Base-by-base conservation (phyloP, 805 yeast genomes). In the Nakazawaea ambrosiae region DNA sequence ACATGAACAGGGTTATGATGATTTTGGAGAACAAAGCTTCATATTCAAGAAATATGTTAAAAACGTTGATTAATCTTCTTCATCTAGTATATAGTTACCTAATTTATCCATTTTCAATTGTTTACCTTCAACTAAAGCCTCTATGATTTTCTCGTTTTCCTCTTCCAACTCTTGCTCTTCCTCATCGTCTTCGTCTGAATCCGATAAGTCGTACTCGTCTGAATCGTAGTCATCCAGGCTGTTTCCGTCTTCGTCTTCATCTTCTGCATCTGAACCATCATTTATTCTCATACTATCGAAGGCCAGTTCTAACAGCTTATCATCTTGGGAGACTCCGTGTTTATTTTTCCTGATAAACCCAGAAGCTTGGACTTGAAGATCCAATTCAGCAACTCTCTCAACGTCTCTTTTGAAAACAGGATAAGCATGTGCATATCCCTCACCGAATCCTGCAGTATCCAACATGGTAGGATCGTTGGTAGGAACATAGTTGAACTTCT, bases 351-450 rank as follows among this genome's bases (percentile, higher is more conserved):
- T 72, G 16, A 64, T 61, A 51, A 71, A 87, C 1, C 99, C 99
- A 1, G 96, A 86, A 1, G 98, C 98, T 50, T 82, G 81, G 2
- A 92, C 94, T 45, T 80, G 76, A n/a, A 77, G 70, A 61, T 92
- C 99, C 47, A 92, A 68, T 42, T 73, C 73, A 30, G 73, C 81
- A 5, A 58, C 61, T 54, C 97, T 72, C 43, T 65, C 43, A 4
- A 90, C 80, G 53, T 90, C 96, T 49, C 90, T 68, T 27, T 66
- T 63, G 61, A 90, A 87, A 34, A 69, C 73, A 1, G 98, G 98
- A 51, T 79, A 85, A 9, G 82, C 76, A 49, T 77, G 73, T 52
- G 70, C 77, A 57, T 64, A 84, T 18, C 92, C 94, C 12, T 81
- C 88, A 18, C 95, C 95, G 52, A 55, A 84, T 2, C 94, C 94